phyloP scores from a whole-genome alignment of 2,329 filamentous ascomycete species.

The Lecanicillium sp. region DNA sequence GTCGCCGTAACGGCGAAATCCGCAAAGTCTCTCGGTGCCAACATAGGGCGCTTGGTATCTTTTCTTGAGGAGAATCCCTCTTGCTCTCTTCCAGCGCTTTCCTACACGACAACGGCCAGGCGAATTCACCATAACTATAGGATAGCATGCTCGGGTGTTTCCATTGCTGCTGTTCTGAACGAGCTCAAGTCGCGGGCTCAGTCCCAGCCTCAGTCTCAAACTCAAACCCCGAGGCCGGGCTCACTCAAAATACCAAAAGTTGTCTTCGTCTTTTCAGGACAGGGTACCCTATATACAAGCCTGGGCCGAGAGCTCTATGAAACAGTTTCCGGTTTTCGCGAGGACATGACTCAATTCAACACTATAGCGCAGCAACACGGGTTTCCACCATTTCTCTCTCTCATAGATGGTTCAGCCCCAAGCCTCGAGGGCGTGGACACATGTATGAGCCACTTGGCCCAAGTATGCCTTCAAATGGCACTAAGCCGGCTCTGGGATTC shows the following conservation, averaged over 20 bases:
- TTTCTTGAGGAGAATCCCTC: conserved; percentile 48
- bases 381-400: not conserved
- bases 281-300: conserved; percentile 49
- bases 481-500: conserved; percentile 45
- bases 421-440: not conserved
- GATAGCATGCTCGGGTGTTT: conserved; percentile 40
- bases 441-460: not conserved
- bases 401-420: not conserved
- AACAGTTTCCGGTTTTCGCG: not conserved
- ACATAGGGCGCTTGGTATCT: conserved; percentile 47
- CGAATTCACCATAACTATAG: conserved; percentile 55
- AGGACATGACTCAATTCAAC: not conserved
- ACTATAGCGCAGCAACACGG: not conserved
- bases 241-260: conserved; percentile 40
- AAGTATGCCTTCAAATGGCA: conserved; percentile 45
- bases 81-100: conserved; percentile 49
- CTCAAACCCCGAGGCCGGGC: conserved; percentile 27
- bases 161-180: conserved; percentile 32
- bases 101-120: conserved; percentile 64
- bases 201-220: not conserved
- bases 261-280: conserved; percentile 50
- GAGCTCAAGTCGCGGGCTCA: conserved; percentile 43
- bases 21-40: conserved; percentile 50
- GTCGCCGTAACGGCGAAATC: conserved; percentile 53
- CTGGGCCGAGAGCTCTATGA: conserved; percentile 44